Percentiles rank a stretch among this genome's conserved stretches.
phyloP scores from a whole-genome alignment of 768 basidiomycete species.

The Albatrellus ellisii region DNA sequence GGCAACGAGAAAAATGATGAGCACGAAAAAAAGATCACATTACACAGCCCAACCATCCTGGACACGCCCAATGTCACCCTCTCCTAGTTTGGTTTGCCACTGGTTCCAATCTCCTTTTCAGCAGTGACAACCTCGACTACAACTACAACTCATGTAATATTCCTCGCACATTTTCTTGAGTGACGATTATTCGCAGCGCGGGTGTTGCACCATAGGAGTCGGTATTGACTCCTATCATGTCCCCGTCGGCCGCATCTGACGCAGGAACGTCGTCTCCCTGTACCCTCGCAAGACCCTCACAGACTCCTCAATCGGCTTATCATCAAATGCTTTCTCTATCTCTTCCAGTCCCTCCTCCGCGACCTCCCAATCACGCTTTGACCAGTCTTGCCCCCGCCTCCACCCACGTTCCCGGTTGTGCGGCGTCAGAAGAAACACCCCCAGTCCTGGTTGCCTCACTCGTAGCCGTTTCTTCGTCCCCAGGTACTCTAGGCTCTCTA shows the following conservation, averaged over 20 bases:
- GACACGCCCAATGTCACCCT: background rate
- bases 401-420: slow-evolving; percentile 36
- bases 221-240: too few species aligned
- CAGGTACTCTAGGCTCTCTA: slow-evolving; percentile 48
- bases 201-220: too few species aligned
- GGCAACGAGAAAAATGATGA: slow-evolving; percentile 6
- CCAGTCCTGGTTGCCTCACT: slow-evolving; percentile 7
- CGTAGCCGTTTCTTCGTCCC: slow-evolving; percentile 23
- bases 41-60: background rate
- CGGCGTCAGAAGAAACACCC: slow-evolving; percentile 24
- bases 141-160: too few species aligned
- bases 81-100: background rate
- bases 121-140: too few species aligned
- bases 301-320: slow-evolving; percentile 38
- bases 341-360: slow-evolving; percentile 31
- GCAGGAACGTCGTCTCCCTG: slow-evolving; percentile 32
- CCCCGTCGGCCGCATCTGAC: slow-evolving; percentile 31
- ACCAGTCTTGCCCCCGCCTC: slow-evolving; percentile 66
- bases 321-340: slow-evolving; percentile 40
- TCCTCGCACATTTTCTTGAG: too few species aligned
- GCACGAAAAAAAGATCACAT: slow-evolving; percentile 8
- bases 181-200: too few species aligned
- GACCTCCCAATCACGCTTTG: slow-evolving; percentile 50
- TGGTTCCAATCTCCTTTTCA: too few species aligned
- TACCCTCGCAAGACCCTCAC: slow-evolving; percentile 35